These are phyloP conservation scores for Lichtheimia ramosa DNA, from an alignment of 371 early-diverging fungal species.

Conservation along the genomic window DNA sequence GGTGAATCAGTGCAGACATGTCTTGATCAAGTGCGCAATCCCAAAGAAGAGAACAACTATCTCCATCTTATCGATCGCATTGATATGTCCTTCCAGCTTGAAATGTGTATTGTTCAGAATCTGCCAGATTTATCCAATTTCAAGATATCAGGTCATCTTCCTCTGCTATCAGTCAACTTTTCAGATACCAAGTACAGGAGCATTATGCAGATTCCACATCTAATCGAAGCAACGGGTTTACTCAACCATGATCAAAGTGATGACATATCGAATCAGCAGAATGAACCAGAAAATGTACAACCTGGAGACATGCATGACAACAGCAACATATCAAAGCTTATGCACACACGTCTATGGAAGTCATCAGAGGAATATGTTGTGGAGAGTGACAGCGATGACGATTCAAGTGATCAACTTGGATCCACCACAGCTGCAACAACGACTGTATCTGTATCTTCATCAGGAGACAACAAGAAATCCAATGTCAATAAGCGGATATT, in stretches of 20 bases:
- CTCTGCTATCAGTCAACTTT: conserved; percentile 85
- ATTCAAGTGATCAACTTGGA: conserved; percentile 15
- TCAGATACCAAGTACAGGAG: conserved; percentile 94
- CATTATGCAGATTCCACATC: conserved; percentile 76
- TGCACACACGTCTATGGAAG: conserved; percentile 38
- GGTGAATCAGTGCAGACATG: conserved; percentile 79
- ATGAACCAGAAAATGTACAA: neutral
- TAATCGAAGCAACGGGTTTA: conserved; percentile 56
- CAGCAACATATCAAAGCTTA: conserved; percentile 16
- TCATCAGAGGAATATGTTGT: conserved; percentile 24
- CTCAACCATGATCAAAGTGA: conserved; percentile 11
- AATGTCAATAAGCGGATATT: conserved; percentile 50
- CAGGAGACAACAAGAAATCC: conserved; percentile 2
- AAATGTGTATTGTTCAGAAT: conserved; percentile 85
- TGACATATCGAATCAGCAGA: neutral
- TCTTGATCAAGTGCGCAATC: conserved; percentile 61
- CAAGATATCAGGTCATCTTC: conserved; percentile 82
- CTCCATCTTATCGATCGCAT: conserved; percentile 88
- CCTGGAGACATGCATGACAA: neutral
- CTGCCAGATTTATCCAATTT: conserved; percentile 74
- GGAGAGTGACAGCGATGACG: conserved; percentile 35
- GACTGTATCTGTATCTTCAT: neutral
- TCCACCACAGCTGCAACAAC: neutral
- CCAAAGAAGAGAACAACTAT: conserved; percentile 41
- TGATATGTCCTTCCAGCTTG: conserved; percentile 79